Percentiles rank a stretch among this genome's conserved stretches.
phyloP scores from a whole-genome alignment of 441 rosid genomes.

The Macaranga tanarius region DNA sequence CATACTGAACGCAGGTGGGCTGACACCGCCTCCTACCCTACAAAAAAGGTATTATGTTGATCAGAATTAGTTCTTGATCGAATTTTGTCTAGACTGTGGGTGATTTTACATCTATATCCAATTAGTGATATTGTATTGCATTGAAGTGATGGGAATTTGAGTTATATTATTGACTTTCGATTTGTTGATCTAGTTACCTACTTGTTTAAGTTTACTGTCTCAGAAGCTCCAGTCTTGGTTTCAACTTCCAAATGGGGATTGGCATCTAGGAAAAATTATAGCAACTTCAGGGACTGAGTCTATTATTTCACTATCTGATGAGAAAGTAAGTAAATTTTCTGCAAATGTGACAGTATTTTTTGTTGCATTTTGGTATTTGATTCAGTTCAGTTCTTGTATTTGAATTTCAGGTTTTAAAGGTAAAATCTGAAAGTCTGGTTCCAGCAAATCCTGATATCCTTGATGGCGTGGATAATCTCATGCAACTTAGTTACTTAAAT shows the following conservation, averaged over 20 bases:
- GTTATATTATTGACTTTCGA: background rate
- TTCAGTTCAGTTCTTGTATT: conserved; percentile 17
- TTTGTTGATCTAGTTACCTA: conserved; percentile 18
- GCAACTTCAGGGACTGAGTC: conserved; percentile 70
- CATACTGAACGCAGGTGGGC: conserved; percentile 66
- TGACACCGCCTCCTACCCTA: conserved; percentile 65
- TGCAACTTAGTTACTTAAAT: conserved; percentile 97
- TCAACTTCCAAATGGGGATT: conserved; percentile 80
- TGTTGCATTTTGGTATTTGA: conserved; percentile 23
- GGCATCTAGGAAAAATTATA: conserved; percentile 83
- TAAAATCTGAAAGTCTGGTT: conserved; percentile 68
- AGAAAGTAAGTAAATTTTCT: conserved; percentile 55
- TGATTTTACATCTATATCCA: background rate
- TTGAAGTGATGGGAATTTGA: background rate
- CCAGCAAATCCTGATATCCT: conserved; percentile 99
- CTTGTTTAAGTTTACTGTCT: conserved; percentile 29
- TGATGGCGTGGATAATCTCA: conserved; percentile 97
- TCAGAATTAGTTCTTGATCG: conserved; percentile 10
- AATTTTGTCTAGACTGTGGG: background rate
- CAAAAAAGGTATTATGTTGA: conserved; percentile 64
- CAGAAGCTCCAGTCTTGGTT: conserved; percentile 89
- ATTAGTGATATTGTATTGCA: conserved; percentile 6
- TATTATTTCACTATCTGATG: conserved; percentile 65
- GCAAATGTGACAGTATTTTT: conserved; percentile 20
- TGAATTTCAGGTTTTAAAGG: conserved; percentile 57